phyloP scores from a whole-genome alignment of 495 filamentous ascomycete species.

The Podospora comata region DNA sequence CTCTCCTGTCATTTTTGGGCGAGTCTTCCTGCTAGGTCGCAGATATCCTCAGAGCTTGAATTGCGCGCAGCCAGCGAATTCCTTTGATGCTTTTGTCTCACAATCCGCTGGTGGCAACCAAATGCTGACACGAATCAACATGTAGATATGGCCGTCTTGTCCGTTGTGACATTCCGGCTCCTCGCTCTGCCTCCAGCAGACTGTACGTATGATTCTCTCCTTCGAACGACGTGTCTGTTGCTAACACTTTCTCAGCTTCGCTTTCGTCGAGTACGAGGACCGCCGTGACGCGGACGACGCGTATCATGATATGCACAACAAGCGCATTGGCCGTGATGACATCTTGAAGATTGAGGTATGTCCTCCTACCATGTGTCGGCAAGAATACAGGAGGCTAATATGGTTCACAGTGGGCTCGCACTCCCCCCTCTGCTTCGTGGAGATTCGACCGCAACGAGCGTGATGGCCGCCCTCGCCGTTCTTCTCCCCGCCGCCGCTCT shows the following conservation, averaged over 20 bases:
- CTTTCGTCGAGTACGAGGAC: constrained; percentile 99
- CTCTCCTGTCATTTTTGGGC: constrained; percentile 33
- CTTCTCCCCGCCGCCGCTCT: constrained; percentile 65
- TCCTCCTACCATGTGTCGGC: constrained; percentile 7
- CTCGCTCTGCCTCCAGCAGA: constrained; percentile 84
- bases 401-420: constrained; percentile 82
- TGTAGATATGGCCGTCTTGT: constrained; percentile 95
- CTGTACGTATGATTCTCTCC: constrained; percentile 64
- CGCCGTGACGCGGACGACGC: constrained; percentile 98
- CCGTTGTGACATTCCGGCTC: constrained; percentile 97
- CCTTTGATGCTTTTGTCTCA: constrained; percentile 14
- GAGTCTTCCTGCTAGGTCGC: constrained; percentile 39
- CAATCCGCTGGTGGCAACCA: constrained; percentile 23
- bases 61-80: constrained; percentile 28
- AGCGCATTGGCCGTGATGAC: constrained; percentile 94
- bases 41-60: constrained; percentile 26
- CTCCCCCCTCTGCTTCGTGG: constrained; percentile 97
- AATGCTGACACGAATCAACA: constrained; percentile 40
- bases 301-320: constrained; percentile 99
- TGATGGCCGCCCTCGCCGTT: constrained; percentile 58
- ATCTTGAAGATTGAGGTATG: constrained; percentile 95
- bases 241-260: constrained; percentile 61
- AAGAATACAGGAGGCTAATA: constrained; percentile 1
- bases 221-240: neutral
- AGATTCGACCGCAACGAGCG: constrained; percentile 69